Evolutionary conservation across 768 basidiomycete species (phyloP).

Genomic region (Dacryopinax primogenitus): DNA sequence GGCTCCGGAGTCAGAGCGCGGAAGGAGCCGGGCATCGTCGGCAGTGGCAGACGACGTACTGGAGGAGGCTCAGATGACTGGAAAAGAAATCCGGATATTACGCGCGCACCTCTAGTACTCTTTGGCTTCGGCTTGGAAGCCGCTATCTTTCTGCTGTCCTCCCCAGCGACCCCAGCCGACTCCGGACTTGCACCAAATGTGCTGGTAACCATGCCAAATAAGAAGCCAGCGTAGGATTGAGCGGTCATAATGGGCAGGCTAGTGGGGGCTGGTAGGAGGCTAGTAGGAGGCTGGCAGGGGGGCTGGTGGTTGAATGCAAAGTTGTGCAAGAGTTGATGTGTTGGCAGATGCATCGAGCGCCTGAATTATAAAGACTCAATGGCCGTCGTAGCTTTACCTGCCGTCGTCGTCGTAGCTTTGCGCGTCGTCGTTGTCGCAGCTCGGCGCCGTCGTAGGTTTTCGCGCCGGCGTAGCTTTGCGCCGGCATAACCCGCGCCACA

Average conservation of each 20-base stretch:
- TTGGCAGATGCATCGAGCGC: too few relatives aligned
- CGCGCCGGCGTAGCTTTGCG: too few relatives aligned
- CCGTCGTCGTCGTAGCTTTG: too few relatives aligned
- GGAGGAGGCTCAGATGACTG: neutral
- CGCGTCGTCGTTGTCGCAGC: too few relatives aligned
- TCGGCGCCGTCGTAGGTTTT: too few relatives aligned
- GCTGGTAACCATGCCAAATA: neutral
- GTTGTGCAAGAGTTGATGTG: too few relatives aligned
- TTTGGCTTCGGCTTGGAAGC: neutral
- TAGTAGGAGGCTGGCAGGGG: too few relatives aligned
- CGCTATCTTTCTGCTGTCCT: neutral
- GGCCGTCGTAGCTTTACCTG: too few relatives aligned
- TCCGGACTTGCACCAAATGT: neutral
- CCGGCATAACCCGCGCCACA: too few relatives aligned
- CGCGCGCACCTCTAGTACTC: neutral
- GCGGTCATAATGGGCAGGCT: neutral
- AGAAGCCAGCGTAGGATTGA: neutral
- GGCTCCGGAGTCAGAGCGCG: neutral
- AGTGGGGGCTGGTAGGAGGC: too few relatives aligned
- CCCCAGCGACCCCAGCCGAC: neutral
- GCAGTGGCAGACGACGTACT: neutral
- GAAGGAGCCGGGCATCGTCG: neutral
- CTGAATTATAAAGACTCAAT: too few relatives aligned
- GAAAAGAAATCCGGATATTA: neutral
- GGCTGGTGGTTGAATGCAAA: neutral